A percentile compares a stretch with the other conserved stretches of the same genome.
phyloP scores from a whole-genome alignment of 495 filamentous ascomycete genomes.

The Lepidopterella palustris region DNA sequence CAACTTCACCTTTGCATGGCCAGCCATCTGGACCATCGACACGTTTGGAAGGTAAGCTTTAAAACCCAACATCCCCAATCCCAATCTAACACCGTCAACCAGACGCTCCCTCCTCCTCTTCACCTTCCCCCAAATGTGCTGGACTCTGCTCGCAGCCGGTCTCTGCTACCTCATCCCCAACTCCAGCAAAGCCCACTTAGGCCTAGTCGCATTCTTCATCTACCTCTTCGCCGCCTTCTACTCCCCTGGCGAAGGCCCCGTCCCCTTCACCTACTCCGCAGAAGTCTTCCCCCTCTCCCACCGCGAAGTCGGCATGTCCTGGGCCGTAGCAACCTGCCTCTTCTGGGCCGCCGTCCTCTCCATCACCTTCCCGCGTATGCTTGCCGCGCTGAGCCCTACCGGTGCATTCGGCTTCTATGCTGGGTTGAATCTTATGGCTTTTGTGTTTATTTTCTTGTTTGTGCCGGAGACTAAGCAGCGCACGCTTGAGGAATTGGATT shows the following conservation, averaged over 20 bases:
- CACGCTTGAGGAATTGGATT: conserved; percentile 56
- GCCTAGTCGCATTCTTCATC: conserved; percentile 45
- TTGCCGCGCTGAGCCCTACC: conserved; percentile 24
- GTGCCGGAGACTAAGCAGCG: conserved; percentile 75
- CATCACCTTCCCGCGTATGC: conserved; percentile 33
- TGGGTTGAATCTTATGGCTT: conserved; percentile 59
- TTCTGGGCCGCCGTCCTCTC: conserved; percentile 32
- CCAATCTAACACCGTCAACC: neutral
- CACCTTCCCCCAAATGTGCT: conserved; percentile 37
- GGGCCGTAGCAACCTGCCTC: conserved; percentile 35
- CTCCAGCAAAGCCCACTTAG: conserved; percentile 33
- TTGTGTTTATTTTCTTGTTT: conserved; percentile 66
- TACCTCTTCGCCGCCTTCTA: conserved; percentile 30
- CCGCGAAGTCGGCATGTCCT: conserved; percentile 34
- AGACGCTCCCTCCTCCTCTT: conserved; percentile 20
- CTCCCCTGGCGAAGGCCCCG: conserved; percentile 31
- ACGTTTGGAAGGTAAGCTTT: conserved; percentile 40
- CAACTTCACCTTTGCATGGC: conserved; percentile 60
- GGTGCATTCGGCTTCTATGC: conserved; percentile 54
- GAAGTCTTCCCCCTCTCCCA: conserved; percentile 37
- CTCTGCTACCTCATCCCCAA: conserved; percentile 27
- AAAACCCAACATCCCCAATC: conserved; percentile 6
- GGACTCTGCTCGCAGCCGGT: conserved; percentile 35
- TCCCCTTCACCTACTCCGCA: conserved; percentile 37
- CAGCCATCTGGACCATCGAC: conserved; percentile 58